Evolutionary conservation across 306 rosid species (phyloP).

Genomic region (Calophaca sinica): DNA sequence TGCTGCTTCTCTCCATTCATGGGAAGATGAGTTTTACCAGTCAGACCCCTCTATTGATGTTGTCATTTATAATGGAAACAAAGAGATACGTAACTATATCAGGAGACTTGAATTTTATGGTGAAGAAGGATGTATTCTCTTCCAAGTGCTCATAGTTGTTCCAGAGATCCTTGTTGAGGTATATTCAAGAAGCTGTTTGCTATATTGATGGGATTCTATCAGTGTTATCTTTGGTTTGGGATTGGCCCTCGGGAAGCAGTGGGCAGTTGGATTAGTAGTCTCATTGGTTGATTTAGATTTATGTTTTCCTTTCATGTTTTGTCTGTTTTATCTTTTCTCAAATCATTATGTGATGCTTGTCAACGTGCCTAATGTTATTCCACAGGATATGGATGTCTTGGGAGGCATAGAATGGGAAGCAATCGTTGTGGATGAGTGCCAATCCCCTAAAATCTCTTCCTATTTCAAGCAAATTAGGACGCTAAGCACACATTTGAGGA

Average conservation of each 20-base stretch:
- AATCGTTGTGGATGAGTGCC: slow-evolving; percentile 66
- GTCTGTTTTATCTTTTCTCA: not conserved
- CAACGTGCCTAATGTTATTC: slow-evolving; percentile 2
- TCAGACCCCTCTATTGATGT: slow-evolving; percentile 60
- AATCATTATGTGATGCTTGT: slow-evolving; percentile 20
- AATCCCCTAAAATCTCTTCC: slow-evolving; percentile 51
- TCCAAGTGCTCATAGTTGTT: slow-evolving; percentile 64
- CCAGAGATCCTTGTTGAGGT: slow-evolving; percentile 65
- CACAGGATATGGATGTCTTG: slow-evolving; percentile 69
- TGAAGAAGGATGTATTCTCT: slow-evolving; percentile 49
- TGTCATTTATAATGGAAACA: slow-evolving; percentile 65
- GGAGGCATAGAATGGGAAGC: slow-evolving; percentile 63
- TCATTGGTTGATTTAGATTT: slow-evolving; percentile 18
- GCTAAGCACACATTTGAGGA: slow-evolving; percentile 55
- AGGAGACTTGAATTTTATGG: slow-evolving; percentile 61
- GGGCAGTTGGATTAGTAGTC: slow-evolving; percentile 37
- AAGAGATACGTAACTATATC: slow-evolving; percentile 56
- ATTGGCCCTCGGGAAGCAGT: not conserved
- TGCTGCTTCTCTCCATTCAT: slow-evolving; percentile 52
- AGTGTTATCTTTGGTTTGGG: slow-evolving; percentile 8
- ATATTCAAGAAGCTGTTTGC: slow-evolving; percentile 37
- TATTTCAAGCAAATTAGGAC: slow-evolving; percentile 53
- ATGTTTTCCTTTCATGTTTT: not conserved
- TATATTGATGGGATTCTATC: not conserved
- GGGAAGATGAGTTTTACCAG: slow-evolving; percentile 62